Evolutionary conservation across 176 grass and related monocot species (phyloP), one percentile per base, ranked within the genome.

Genomic region (Raddia guianensis): DNA sequence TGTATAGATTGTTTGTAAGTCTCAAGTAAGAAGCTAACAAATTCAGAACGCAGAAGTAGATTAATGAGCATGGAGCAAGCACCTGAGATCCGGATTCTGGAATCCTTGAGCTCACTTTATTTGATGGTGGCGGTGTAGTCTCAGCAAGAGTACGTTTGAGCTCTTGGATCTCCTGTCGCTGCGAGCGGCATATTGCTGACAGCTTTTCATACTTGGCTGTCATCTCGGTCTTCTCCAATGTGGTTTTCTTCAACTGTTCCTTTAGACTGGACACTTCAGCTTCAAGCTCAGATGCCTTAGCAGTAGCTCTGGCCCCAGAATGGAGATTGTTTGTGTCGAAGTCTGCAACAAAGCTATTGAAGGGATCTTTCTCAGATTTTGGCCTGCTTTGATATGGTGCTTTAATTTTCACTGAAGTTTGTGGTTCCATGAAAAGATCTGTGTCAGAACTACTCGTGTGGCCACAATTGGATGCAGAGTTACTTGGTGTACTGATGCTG

Each of bases 151-250:
- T 70, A 9, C 76, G 85, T 66, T 96, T 96, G n/a, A 96, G 80
- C 48, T 88, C 90, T 82, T 96, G 93, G 66, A 97, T 88, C 82
- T 97, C 93, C 37, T 87, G 83, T 15, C 90, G 83, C 14, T 97
- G 93, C 34, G 93, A 92, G 18, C 80, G 88, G 58, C 90, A 97
- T 12, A 97, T 93, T 76, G 93, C 83, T 52, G 93, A 84, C 49
- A 93, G 67, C 83, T 97, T 91, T 81, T 93, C 93, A 80, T 70
- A 93, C 73, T 93, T 97, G 12, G 90, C 78, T 76, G 88, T 90
- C 73, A 97, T 97, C 74, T 97, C 93, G 4, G 20, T 69, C 82
- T 97, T 97, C 73, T 89, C 93, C 47, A 81, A 57, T 35, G 85
- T 89, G 66, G 86, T 90, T 84, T 88, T 85, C 84, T 90, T 91